phyloP scores from a whole-genome alignment of 768 basidiomycete genomes.

The Porphyrellus cyaneotinctus region DNA sequence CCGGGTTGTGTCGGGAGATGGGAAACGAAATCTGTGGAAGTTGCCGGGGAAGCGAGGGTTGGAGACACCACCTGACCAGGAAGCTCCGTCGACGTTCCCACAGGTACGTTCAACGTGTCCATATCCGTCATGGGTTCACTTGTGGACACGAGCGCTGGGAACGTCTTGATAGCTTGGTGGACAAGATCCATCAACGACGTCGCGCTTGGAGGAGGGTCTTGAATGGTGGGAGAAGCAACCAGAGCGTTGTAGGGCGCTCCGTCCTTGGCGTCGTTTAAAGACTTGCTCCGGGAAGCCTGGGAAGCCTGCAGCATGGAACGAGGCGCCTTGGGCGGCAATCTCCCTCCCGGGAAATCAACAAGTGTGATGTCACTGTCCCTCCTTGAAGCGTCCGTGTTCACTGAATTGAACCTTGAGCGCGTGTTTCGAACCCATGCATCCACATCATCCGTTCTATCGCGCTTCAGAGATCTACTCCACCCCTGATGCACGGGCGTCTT shows the following conservation, averaged over 20 bases:
- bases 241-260: not conserved
- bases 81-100: not conserved
- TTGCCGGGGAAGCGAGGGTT: not conserved
- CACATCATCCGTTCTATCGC: slow-evolving; percentile 10
- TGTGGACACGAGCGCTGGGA: slow-evolving; percentile 3
- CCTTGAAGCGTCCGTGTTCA: slow-evolving; percentile 13
- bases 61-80: not conserved
- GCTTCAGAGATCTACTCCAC: slow-evolving; percentile 6
- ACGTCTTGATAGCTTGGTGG: slow-evolving; percentile 3
- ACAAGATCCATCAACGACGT: slow-evolving; percentile 2
- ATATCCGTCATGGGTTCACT: not conserved
- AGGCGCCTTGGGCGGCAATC: slow-evolving; percentile 20
- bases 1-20: slow-evolving; percentile 20
- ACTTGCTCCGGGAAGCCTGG: not conserved
- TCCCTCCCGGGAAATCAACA: slow-evolving; percentile 13
- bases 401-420: slow-evolving; percentile 16
- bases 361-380: slow-evolving; percentile 27
- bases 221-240: slow-evolving; percentile 4
- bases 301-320: slow-evolving; percentile 18
- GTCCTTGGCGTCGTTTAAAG: not conserved
- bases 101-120: not conserved
- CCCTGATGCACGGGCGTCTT: slow-evolving; percentile 2
- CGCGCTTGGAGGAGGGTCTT: not conserved
- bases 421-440: slow-evolving; percentile 13
- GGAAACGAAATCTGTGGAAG: slow-evolving; percentile 7